Percentiles rank a stretch among this genome's conserved stretches.
Evolutionary conservation across 768 basidiomycete genomes (phyloP).

Genomic region (Phaeolepiota aurea): DNA sequence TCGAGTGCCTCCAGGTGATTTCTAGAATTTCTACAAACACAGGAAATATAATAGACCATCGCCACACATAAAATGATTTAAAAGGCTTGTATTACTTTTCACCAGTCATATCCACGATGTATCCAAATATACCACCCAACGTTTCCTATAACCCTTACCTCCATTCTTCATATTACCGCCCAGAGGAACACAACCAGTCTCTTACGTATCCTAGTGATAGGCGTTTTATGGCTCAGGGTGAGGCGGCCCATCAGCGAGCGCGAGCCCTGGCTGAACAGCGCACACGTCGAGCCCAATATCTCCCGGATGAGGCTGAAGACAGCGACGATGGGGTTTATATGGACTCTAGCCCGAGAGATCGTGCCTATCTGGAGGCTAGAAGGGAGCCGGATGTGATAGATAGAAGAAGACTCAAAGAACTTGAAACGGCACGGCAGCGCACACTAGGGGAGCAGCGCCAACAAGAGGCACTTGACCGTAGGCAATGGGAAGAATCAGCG

Average conservation of each 20-base stretch:
- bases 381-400: slow-evolving; percentile 19
- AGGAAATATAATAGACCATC: too few relatives aligned
- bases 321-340: slow-evolving; percentile 21
- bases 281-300: slow-evolving; percentile 26
- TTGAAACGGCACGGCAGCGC: slow-evolving; percentile 12
- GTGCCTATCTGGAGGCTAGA: slow-evolving; percentile 22
- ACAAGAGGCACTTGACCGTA: slow-evolving; percentile 6
- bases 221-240: not conserved
- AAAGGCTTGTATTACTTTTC: too few relatives aligned
- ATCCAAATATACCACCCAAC: slow-evolving; percentile 12
- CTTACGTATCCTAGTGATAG: not conserved
- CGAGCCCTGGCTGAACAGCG: slow-evolving; percentile 24
- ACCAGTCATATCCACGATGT: slow-evolving; percentile 6
- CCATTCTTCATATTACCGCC: slow-evolving; percentile 15
- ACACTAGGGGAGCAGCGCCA: slow-evolving; percentile 10
- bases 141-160: slow-evolving; percentile 18
- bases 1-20: not conserved
- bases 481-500: slow-evolving; percentile 8
- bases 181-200: not conserved
- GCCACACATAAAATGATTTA: not conserved
- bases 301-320: slow-evolving; percentile 29
- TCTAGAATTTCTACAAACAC: too few relatives aligned
- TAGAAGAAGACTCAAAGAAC: slow-evolving; percentile 12
- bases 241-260: slow-evolving; percentile 9
- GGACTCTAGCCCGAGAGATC: slow-evolving; percentile 19